A percentile compares a stretch with the other conserved stretches of the same genome.
Evolutionary conservation across 164 flowering plant genomes (phyloP).

Genomic region (Hamamelis virginiana): DNA sequence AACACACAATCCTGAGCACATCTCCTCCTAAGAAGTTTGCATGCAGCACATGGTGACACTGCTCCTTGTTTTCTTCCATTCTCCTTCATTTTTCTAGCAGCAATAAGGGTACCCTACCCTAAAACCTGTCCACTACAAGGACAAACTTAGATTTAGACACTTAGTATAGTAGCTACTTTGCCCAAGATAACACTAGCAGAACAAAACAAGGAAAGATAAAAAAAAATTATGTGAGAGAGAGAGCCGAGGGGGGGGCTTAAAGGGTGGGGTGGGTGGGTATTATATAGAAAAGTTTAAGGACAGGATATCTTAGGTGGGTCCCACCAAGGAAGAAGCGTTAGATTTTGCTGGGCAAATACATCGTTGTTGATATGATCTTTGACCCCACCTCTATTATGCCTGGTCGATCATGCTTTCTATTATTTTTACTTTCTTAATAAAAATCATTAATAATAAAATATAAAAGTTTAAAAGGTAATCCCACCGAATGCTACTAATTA

Average conservation of each 20-base stretch:
- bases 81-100: slow-evolving; percentile 32
- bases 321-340: slow-evolving; percentile 5
- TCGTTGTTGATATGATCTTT: not conserved
- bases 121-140: too few species aligned
- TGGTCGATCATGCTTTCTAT: not conserved
- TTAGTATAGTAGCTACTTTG: too few species aligned
- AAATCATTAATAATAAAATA: not conserved
- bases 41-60: slow-evolving; percentile 82
- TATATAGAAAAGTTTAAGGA: slow-evolving; percentile 9
- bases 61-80: slow-evolving; percentile 50
- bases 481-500: too few species aligned
- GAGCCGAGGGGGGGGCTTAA: not conserved
- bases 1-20: slow-evolving; percentile 79
- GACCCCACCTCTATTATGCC: not conserved
- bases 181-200: too few species aligned
- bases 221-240: not conserved
- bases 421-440: not conserved
- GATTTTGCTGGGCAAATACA: slow-evolving; percentile 13
- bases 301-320: slow-evolving; percentile 14
- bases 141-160: not conserved
- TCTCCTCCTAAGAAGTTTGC: slow-evolving; percentile 76
- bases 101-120: too few species aligned
- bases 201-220: not conserved
- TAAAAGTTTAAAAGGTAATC: too few species aligned
- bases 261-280: slow-evolving; percentile 4